Base-by-base conservation (phyloP, 2,329 filamentous ascomycete genomes). In the Neofusicoccum cordaticola region DNA sequence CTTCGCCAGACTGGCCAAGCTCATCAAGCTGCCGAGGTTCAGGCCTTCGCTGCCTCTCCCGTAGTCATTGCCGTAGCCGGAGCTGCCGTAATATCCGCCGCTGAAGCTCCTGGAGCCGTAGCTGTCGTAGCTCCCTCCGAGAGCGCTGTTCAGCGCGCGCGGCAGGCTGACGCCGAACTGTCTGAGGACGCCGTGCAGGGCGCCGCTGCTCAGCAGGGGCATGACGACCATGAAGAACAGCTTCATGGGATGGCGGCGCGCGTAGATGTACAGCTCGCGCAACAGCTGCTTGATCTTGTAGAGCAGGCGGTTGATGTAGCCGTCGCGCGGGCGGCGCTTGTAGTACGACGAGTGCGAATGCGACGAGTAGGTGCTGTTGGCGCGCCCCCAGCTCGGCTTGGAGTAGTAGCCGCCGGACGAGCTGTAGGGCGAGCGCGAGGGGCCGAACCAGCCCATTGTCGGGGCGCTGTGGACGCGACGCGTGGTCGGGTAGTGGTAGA, bases 161-260 rank as follows among this genome's bases (percentile, higher is more conserved):
- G 93, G 93, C 68, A 97, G 77, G 67, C 89, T 84, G 66, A 98
- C 82, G 22, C 93, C 93, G 76, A 97, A 90, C 73, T 88, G 87
- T 42, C 86, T 86, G 51, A 97, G 84, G 50, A 97, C 81, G 52
- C 90, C 91, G 8, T 88, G 88, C 69, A 97, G 79, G 34, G 91
- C 90, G 37, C 94, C 94, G 60, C 92, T 92, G 1, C 90, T 93
- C 71, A 97, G 81, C 65, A 98, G 84, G 9, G 94, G 94, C 85
- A 97, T 87, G 71, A 97, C 85, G 67, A 97, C 89, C 67, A 93
- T 85, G 81, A 97, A 90, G 81, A 97, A 91, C 53, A 96, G 91
- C 80, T 96, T 96, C 74, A 92, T 80, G 0, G 93, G 94, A 79
- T 97, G 90, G 42, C 87, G 85, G 74, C 91, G 90, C 71, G 91